These are phyloP conservation scores for Paraphaeosphaeria sporulosa DNA, from an alignment of 2,329 filamentous ascomycete genomes.

Conservation along the genomic window DNA sequence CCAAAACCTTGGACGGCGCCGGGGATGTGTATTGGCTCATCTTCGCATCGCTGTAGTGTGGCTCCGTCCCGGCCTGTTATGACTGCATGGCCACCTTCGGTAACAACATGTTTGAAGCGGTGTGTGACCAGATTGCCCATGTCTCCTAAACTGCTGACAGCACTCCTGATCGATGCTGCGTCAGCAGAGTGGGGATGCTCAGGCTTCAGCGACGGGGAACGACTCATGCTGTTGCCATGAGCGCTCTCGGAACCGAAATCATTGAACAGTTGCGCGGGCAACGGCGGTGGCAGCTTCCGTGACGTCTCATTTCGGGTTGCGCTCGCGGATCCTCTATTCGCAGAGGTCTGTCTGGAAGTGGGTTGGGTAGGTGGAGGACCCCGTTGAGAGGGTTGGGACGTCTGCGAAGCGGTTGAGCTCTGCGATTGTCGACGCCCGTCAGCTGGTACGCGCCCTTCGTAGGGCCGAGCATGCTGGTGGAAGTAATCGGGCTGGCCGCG, in stretches of 20 bases:
- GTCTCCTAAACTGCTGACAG: slow-evolving; percentile 51
- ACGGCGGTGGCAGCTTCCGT: slow-evolving; percentile 21
- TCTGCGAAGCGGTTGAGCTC: slow-evolving; percentile 38
- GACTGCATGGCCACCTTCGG: slow-evolving; percentile 79
- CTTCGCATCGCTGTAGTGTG: slow-evolving; percentile 80
- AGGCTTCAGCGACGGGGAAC: slow-evolving; percentile 28
- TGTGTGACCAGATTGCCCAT: slow-evolving; percentile 66
- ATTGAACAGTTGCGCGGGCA: slow-evolving; percentile 46
- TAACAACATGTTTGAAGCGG: slow-evolving; percentile 80
- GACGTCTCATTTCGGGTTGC: slow-evolving; percentile 19
- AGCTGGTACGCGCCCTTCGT: slow-evolving; percentile 30
- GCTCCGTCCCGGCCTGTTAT: slow-evolving; percentile 80
- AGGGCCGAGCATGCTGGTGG: slow-evolving; percentile 34
- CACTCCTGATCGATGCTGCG: slow-evolving; percentile 44
- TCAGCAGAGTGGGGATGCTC: slow-evolving; percentile 35
- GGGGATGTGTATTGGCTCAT: slow-evolving; percentile 89
- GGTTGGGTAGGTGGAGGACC: slow-evolving; percentile 14
- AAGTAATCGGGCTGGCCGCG: slow-evolving; percentile 50
- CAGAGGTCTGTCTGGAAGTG: slow-evolving; percentile 16
- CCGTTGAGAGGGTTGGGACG: slow-evolving; percentile 36
- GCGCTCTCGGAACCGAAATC: slow-evolving; percentile 43
- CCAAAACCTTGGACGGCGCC: slow-evolving; percentile 85
- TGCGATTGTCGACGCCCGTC: slow-evolving; percentile 37
- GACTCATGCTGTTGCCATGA: slow-evolving; percentile 26
- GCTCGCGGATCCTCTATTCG: slow-evolving; percentile 9